Base-by-base conservation (phyloP, 192 early-diverging fungal genomes). In the Backusella liffmaniae region DNA sequence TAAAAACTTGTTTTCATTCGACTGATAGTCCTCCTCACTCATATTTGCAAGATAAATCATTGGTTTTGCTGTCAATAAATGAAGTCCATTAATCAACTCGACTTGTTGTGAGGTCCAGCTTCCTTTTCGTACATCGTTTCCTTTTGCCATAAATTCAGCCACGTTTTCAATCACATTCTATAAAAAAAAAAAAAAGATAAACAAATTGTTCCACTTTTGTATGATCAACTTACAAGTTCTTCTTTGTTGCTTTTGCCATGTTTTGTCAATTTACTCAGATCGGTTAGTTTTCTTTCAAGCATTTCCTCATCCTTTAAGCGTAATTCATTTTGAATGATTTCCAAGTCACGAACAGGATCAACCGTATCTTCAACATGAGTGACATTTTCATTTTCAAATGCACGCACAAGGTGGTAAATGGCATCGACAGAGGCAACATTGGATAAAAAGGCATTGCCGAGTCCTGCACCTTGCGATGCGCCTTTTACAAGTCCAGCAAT, bases 401-500 rank as follows among this genome's bases (percentile, higher is more conserved):
- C 92, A 76, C 86, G 79, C 16, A 88, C 82, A 51, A 91, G 77
- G 73, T 89, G 86, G 51, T 86, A 86, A 35, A 90, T 82, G 35
- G 83, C 89, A 82, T 90, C 88, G 0, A 90, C 90, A 6, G 88
- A 86, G 62, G 82, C 87, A 6, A 96, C 92, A 84, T 96, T 89
- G 36, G 87, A 86, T 80, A 96, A 79, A 82, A 96, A 96, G 18
- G 90, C 91, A 76, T 96, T 96, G 1, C 94, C 94, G n/a, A 89
- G 79, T 18, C 88, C 88, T 36, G 81, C 84, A 4, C 87, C 87
- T 39, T 82, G 73, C 13, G 86, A 77, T 0, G 87, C 88, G 7
- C 88, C 90, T 72, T 90, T 91, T 12, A 96, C 91, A 15, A 96
- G 76, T 35, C 94, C 94, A 59, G 94, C 94, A 87, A 96, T 96